A percentile compares a stretch with the other conserved stretches of the same genome.
Conservation (phyloP, 2,329 filamentous ascomycete genomes). For the Aspergillus sp. region DNA sequence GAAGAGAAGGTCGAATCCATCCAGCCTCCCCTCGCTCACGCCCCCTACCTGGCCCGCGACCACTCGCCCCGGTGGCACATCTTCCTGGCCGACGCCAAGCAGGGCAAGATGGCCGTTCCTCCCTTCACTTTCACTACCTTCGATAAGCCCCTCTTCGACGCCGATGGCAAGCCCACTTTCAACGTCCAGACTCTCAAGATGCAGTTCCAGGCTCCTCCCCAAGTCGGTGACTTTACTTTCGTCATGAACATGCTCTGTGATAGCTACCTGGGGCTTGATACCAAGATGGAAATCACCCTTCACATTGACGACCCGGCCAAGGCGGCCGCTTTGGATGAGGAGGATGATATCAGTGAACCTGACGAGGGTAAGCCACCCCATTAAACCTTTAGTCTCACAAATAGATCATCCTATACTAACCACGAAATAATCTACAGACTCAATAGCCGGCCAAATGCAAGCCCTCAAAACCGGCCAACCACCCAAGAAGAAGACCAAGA, state of each 20-base stretch:
- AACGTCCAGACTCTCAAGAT: constrained; percentile 96
- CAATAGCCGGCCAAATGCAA: constrained; percentile 86
- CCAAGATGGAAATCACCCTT: constrained; percentile 85
- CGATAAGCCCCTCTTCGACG: constrained; percentile 82
- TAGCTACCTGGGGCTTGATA: constrained; percentile 92
- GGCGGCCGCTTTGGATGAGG: constrained; percentile 74
- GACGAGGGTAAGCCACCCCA: constrained; percentile 76
- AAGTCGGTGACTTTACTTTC: constrained; percentile 91
- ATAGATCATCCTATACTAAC: constrained; percentile 13
- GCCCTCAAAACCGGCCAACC: constrained; percentile 72
- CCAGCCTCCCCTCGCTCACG: constrained; percentile 81
- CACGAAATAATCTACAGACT: constrained; percentile 59
- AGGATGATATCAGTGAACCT: constrained; percentile 96
- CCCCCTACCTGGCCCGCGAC: constrained; percentile 86
- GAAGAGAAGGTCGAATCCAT: constrained; percentile 65
- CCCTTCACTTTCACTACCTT: constrained; percentile 95
- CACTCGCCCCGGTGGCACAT: constrained; percentile 90
- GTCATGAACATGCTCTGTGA: constrained; percentile 93
- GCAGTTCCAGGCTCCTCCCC: constrained; percentile 91
- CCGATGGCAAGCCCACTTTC: constrained; percentile 82
- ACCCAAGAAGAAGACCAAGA: constrained; percentile 61
- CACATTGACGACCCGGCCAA: constrained; percentile 87
- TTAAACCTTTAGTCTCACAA: constrained; percentile 4
- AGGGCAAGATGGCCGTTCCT: constrained; percentile 93
- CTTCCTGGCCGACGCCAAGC: constrained; percentile 90